Base-by-base conservation (phyloP, 1,284 basidiomycete species). In the Puccinia horiana region DNA sequence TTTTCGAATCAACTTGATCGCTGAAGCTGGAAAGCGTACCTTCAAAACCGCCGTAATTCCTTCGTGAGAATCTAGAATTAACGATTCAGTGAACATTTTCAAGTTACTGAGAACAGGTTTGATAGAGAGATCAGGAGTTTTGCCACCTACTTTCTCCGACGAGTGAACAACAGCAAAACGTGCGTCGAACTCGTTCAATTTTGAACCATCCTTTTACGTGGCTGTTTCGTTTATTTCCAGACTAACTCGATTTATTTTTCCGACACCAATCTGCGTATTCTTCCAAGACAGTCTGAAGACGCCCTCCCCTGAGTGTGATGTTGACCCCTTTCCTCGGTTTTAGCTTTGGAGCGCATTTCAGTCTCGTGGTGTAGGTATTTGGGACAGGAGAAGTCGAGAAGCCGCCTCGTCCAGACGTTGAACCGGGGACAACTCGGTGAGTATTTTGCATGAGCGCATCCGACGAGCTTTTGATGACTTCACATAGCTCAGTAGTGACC, bases 181-280 rank as follows among this genome's bases (percentile, higher is more conserved):
- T 82, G 14, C 73, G 70, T 29, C 80, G 70, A 52, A 82, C 80
- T 18, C 80, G 52, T 29, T 82, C 80, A 32, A 82, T 63, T 29
- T 76, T 63, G 23, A 82, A 82, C 80, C 80, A 75, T 49, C 54
- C 56, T 42, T 75, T 65, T 2, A 82, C 26, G 37, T 58, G 49
- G 16, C 52, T 74, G 29, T 82, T 63, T 29, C 58, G 72, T 42
- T 29, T 76, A 61, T 82, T 67, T 37, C 80, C 80, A 35, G 72
- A 67, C 79, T 70, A 81, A 47, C 26, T 58, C 12, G 32, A 37
- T 76, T 82, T 82, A 29, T 82, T 75, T 42, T 76, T 63, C 12
- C 80, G 54, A 76, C 80, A 82, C 80, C 80, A 82, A 54, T 58
- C 80, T 12, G 80, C 67, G 32, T 82, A 82, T 75, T 82, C 80